Percentiles rank a stretch among this genome's conserved stretches.
These are phyloP conservation scores for Lachancea waltii DNA, from an alignment of 805 yeast genomes.

Conservation along the genomic window DNA sequence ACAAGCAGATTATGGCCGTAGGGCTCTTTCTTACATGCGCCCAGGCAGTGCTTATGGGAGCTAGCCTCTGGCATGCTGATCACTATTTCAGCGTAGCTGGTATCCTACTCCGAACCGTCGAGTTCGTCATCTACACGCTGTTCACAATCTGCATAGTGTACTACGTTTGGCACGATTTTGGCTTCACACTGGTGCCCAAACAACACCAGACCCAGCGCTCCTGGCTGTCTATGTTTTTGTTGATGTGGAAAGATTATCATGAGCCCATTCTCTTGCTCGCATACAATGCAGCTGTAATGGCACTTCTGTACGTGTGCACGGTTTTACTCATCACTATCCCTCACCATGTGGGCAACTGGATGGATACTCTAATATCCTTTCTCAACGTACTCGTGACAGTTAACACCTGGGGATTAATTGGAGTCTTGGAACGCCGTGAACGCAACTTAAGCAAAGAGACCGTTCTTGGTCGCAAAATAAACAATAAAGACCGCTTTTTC, in stretches of 20 bases:
- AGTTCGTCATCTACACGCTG: conserved; percentile 12
- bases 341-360: conserved; percentile 17
- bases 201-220: conserved; percentile 8
- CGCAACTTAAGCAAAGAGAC: conserved; percentile 22
- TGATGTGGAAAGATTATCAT: conserved; percentile 24
- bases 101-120: conserved; percentile 9
- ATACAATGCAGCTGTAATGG: conserved; percentile 18
- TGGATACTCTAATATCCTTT: conserved; percentile 18
- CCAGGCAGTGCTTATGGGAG: conserved; percentile 14
- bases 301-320: conserved; percentile 14
- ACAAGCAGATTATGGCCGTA: conserved; percentile 14
- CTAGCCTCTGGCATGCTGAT: conserved; percentile 4
- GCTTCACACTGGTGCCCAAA: conserved; percentile 21
- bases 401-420: conserved; percentile 31
- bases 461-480: conserved; percentile 28
- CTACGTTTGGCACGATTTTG: conserved; percentile 24
- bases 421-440: conserved; percentile 27
- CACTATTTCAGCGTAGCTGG: not conserved
- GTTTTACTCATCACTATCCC: conserved; percentile 14
- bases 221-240: not conserved
- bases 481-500: conserved; percentile 26
- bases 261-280: conserved; percentile 24
- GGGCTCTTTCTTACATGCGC: conserved; percentile 12
- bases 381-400: conserved; percentile 26
- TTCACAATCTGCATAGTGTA: conserved; percentile 15